These are phyloP conservation scores for Schizosaccharomyces pombe DNA, from an alignment of 805 yeast genomes.

Conservation along the genomic window DNA sequence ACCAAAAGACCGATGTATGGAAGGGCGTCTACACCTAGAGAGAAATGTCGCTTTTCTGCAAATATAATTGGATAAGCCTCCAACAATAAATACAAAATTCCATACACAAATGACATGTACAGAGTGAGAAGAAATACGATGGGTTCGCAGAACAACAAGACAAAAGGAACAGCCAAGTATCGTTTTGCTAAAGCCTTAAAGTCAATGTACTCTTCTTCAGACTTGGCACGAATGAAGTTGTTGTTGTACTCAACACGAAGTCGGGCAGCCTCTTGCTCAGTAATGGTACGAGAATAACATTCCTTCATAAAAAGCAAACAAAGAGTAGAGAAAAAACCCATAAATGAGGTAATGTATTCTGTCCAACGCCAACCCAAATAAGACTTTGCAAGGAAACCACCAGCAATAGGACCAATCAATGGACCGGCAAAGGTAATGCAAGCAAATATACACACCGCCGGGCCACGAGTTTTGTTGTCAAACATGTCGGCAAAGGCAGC, in stretches of 20 bases:
- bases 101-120: conserved; percentile 19
- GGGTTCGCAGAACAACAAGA: conserved; percentile 18
- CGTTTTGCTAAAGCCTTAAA: conserved; percentile 21
- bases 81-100: conserved; percentile 32
- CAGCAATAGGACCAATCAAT: conserved; percentile 19
- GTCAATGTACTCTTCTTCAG: conserved; percentile 25
- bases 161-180: conserved; percentile 16
- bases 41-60: conserved; percentile 32
- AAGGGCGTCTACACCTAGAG: conserved; percentile 35
- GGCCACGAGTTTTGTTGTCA: not conserved
- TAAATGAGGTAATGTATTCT: conserved; percentile 41
- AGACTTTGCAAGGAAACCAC: conserved; percentile 26
- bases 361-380: conserved; percentile 40
- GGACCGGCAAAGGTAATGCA: conserved; percentile 5
- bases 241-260: no score
- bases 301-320: conserved; percentile 22
- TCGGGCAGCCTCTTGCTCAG: no score
- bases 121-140: conserved; percentile 17
- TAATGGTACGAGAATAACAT: no score
- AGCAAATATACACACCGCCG: not conserved
- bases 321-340: conserved; percentile 24
- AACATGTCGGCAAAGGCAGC: not conserved
- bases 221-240: no score
- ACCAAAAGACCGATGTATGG: conserved; percentile 60
- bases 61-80: conserved; percentile 58